A percentile compares a stretch with the other conserved stretches of the same genome.
Conservation (phyloP, 768 basidiomycete species). For the Leccinum longicurvipes region DNA sequence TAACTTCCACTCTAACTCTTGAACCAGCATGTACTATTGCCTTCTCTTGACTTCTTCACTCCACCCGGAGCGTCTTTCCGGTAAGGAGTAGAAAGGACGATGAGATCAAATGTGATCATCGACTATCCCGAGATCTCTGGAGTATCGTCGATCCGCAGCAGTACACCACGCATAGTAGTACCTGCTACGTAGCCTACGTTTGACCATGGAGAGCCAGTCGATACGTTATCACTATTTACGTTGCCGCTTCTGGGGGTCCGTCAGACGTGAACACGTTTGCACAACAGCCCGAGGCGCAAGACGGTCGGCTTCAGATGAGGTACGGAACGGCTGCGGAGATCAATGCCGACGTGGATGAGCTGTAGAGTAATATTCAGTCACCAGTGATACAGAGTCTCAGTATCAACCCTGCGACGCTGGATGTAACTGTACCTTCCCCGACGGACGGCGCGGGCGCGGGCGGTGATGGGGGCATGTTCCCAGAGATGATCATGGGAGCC, state of each 20-base stretch:
- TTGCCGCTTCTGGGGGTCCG: constrained; percentile 23
- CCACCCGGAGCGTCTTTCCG: too few species aligned
- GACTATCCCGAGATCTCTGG: too few species aligned
- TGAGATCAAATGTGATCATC: too few species aligned
- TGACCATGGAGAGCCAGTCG: constrained; percentile 20
- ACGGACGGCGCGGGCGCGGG: constrained; percentile 12
- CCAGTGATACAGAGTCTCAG: constrained; percentile 72
- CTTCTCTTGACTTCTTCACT: too few species aligned
- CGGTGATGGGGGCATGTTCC: constrained; percentile 22
- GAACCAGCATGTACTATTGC: too few species aligned
- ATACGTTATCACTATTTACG: constrained; percentile 21
- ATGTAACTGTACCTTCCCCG: not conserved
- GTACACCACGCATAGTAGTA: too few species aligned
- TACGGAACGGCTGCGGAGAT: constrained; percentile 65
- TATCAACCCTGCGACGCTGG: constrained; percentile 47
- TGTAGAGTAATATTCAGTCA: constrained; percentile 64
- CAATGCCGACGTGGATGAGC: constrained; percentile 65
- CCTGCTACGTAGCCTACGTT: too few species aligned
- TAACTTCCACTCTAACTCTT: too few species aligned
- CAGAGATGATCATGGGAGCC: too few species aligned
- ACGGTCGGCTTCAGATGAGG: constrained; percentile 46
- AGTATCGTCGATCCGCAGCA: too few species aligned
- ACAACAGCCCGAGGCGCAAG: constrained; percentile 37
- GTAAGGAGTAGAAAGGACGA: too few species aligned
- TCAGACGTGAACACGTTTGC: constrained; percentile 32